These are phyloP conservation scores for Nemophila menziesii DNA, from an alignment of 257 asterid genomes.

Conservation along the genomic window DNA sequence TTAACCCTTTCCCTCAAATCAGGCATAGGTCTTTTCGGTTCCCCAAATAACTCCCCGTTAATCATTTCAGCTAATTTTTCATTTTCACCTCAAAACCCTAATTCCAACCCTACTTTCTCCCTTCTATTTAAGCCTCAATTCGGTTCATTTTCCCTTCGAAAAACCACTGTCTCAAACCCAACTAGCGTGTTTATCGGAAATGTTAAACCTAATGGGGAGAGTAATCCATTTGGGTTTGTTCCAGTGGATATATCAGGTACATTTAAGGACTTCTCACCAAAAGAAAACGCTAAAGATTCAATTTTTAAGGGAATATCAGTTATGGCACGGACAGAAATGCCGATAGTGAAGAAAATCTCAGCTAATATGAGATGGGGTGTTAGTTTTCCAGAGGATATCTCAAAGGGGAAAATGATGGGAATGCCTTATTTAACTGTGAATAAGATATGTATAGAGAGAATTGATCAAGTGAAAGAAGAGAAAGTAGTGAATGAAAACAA, in stretches of 20 bases:
- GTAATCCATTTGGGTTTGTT: conserved; percentile 43
- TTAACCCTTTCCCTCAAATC: conserved; percentile 58
- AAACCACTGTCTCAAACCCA: conserved; percentile 33
- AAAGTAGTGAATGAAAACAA: conserved; percentile 21
- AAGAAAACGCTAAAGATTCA: conserved; percentile 22
- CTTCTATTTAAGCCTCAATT: conserved; percentile 56
- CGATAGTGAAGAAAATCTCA: conserved; percentile 33
- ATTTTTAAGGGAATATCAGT: conserved; percentile 42
- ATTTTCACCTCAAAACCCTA: conserved; percentile 42
- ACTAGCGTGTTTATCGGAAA: not conserved
- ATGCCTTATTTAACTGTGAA: conserved; percentile 56
- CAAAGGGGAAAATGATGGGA: conserved; percentile 11
- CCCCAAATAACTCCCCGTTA: conserved; percentile 68
- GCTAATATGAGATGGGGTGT: conserved; percentile 56
- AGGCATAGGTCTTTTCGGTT: conserved; percentile 76
- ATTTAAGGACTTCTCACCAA: conserved; percentile 34
- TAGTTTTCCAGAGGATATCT: conserved; percentile 46
- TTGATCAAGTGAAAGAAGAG: conserved; percentile 33
- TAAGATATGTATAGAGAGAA: conserved; percentile 51
- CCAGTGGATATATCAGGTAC: conserved; percentile 45
- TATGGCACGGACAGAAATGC: conserved; percentile 54
- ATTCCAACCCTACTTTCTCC: conserved; percentile 57
- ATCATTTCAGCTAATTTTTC: conserved; percentile 65
- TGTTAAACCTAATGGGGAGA: conserved; percentile 15
- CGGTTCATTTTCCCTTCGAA: conserved; percentile 69